Evolutionary conservation across 768 basidiomycete genomes (phyloP), one percentile per base, ranked within the genome.

Genomic region (Rhizopogon vinicolor): DNA sequence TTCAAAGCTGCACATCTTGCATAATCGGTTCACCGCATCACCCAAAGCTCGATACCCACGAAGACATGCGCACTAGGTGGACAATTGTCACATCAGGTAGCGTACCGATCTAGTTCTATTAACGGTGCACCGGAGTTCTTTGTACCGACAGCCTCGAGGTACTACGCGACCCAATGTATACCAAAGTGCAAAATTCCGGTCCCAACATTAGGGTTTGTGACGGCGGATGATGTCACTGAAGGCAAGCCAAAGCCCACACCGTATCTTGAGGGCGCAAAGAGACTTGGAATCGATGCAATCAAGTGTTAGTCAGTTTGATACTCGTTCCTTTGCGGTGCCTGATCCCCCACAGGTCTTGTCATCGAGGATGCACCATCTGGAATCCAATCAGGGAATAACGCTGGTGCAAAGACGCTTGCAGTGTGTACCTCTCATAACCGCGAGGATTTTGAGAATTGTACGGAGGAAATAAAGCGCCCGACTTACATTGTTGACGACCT

Each of bases 301-400:
- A 81, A 81, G 48, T 92, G 88, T 84, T 48, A 54, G 81, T 62
- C 25, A 40, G 25, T 14, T 16, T 10, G 18, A 31, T 22, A 22
- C 35, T 37, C 10, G 12, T 42, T 50, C 37, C 13, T 19, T 14
- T 9, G 43, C 9, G 12, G 22, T 39, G 40, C 28, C 50, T 55
- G 35, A 57, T 42, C 25, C 41, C 31, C 13, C 37, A n/a, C 46
- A 91, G 89, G 89, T 63, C 75, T 96, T 56, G 93, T 96, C 7
- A 78, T 97, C 3, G 93, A 95, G 63, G 94, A 97, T 63, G 93
- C 94, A 2, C 87, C 92, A 4, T 86, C 90, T 13, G 94, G 94
- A 3, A 72, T 94, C 59, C 75, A 74, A 57, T 79, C 89, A 14
- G 92, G 92, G 19, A 80, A 79, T 45, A 85, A 87, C 7, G 88